Conservation (phyloP, 78 protist species). For the Cyanophora paradoxa region DNA sequence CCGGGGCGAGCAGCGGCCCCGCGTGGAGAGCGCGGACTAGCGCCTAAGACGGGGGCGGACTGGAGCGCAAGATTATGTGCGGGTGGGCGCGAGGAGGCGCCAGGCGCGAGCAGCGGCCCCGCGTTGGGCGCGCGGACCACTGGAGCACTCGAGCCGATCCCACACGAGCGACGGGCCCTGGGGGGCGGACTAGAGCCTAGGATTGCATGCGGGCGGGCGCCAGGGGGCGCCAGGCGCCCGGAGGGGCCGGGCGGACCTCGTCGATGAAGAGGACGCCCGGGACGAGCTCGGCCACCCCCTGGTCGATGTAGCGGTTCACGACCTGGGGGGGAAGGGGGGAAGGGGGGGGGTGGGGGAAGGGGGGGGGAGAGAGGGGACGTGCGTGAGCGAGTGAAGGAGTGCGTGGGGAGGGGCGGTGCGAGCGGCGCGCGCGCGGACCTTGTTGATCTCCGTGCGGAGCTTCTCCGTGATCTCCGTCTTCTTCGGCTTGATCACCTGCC, state of each 20-base stretch:
- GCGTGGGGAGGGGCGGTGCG: background rate
- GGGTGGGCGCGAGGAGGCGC: too few species aligned
- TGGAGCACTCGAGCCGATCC: too few species aligned
- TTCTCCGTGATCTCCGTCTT: constrained; percentile 99
- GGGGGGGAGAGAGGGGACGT: background rate
- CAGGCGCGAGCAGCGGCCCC: too few species aligned
- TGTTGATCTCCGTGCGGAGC: constrained; percentile 96
- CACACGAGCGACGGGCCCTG: too few species aligned
- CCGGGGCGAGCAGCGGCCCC: background rate
- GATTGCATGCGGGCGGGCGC: background rate
- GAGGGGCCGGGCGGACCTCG: constrained; percentile 67
- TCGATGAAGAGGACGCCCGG: constrained; percentile 99
- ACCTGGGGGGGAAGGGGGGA: constrained; percentile 34
- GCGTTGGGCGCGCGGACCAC: too few species aligned
- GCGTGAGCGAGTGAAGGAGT: background rate
- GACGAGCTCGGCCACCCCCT: constrained; percentile 99
- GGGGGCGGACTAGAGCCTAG: too few species aligned
- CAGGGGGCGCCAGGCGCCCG: too few species aligned
- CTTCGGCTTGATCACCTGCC: constrained; percentile 83
- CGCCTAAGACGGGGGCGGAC: too few species aligned
- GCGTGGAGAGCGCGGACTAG: too few species aligned
- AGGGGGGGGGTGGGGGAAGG: background rate
- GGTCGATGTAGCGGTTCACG: constrained; percentile 98
- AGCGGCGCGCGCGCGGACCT: constrained; percentile 37
- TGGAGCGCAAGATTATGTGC: too few species aligned